Percentiles rank a stretch among this genome's conserved stretches.
Evolutionary conservation across 1,284 basidiomycete species (phyloP).

Genomic region (Cryptococcus sp.): DNA sequence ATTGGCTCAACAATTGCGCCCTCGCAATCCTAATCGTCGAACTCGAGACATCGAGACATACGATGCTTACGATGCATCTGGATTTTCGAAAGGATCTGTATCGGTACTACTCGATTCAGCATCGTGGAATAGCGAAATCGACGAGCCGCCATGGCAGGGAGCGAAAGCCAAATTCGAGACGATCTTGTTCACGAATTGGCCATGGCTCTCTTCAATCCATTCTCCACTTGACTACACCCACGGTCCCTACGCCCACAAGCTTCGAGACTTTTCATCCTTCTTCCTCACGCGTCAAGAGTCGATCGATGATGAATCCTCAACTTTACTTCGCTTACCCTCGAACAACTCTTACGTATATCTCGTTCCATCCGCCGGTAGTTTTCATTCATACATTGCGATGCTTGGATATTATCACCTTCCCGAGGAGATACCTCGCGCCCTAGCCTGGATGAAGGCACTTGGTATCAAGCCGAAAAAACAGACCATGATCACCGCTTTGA

Average conservation of each 20-base stretch:
- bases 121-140: conserved; percentile 12
- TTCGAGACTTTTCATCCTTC: conserved; percentile 10
- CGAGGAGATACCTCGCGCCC: conserved; percentile 61
- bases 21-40: too few species aligned
- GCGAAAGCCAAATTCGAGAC: conserved; percentile 29
- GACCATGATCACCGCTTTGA: conserved; percentile 62
- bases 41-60: conserved; percentile 1
- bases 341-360: conserved; percentile 44
- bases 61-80: conserved; percentile 11
- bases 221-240: conserved; percentile 27
- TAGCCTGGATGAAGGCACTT: conserved; percentile 72
- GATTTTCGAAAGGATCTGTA: conserved; percentile 12
- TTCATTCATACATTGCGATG: conserved; percentile 61
- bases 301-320: too few species aligned
- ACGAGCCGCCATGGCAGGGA: conserved; percentile 23
- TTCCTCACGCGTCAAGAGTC: conserved; percentile 1
- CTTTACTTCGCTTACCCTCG: too few species aligned
- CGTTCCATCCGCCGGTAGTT: conserved; percentile 54
- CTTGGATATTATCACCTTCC: conserved; percentile 56
- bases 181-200: conserved; percentile 38
- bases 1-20: conserved; percentile 20
- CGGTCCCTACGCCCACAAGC: conserved; percentile 7
- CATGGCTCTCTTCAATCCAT: conserved; percentile 17
- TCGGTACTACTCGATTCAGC: conserved; percentile 17
- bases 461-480: conserved; percentile 54